Evolutionary conservation across 768 basidiomycete species (phyloP).

Genomic region (Leccinellum luteum): DNA sequence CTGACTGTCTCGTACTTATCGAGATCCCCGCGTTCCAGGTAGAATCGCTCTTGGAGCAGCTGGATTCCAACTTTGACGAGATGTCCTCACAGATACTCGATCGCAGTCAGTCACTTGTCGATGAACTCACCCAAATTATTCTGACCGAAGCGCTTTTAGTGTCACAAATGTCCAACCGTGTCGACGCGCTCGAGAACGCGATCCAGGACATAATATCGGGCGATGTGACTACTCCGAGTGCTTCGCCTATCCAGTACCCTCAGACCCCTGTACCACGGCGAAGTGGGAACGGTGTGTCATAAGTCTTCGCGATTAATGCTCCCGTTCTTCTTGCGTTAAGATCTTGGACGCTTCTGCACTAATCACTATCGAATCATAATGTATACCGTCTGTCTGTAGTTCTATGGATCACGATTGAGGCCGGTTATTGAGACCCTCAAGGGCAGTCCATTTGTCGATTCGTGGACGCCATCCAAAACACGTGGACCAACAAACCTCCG

Average conservation of each 20-base stretch:
- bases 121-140: neutral
- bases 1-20: neutral
- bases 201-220: constrained; percentile 92
- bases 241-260: constrained; percentile 53
- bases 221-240: constrained; percentile 48
- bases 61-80: constrained; percentile 89
- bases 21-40: constrained; percentile 48
- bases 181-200: constrained; percentile 84
- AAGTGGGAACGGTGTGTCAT: constrained; percentile 37
- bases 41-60: constrained; percentile 80
- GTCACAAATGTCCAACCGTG: constrained; percentile 89
- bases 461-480: neutral
- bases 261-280: constrained; percentile 39
- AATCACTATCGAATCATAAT: constrained; percentile 14
- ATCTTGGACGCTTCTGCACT: constrained; percentile 15
- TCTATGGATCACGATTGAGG: neutral
- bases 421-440: neutral
- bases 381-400: constrained; percentile 18
- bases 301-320: constrained; percentile 11
- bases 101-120: constrained; percentile 53
- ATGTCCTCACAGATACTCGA: constrained; percentile 91
- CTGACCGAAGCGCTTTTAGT: constrained; percentile 46
- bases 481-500: constrained; percentile 3
- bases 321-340: constrained; percentile 19
- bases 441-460: neutral